Base-by-base conservation (phyloP, 2,329 filamentous ascomycete species). In the Ceratocystis alfenasii region DNA sequence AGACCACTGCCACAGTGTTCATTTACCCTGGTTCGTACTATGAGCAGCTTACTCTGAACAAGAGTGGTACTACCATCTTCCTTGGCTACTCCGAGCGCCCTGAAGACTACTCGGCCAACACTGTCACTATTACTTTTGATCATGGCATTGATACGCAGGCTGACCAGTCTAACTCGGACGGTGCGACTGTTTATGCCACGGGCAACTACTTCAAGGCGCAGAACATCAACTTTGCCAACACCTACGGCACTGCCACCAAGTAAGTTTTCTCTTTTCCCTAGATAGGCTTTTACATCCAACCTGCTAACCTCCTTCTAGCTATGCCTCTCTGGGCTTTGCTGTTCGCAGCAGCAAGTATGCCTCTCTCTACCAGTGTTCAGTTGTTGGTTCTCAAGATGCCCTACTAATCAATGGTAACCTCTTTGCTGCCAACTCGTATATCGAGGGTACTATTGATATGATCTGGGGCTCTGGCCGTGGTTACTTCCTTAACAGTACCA, bases 11-110 rank as follows among this genome's bases (percentile, higher is more conserved):
- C 68, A 70, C 74, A 6, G 73, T 74, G 63, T 74, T 75, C 70
- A 73, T 75, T 59, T 73, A 72, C 41, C 68, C 71, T 1, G 83
- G 83, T 2, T 84, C 80, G 20, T 86, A 85, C 75, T 75, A 74
- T 28, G 83, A 85, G 71, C 83, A 85, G 70, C 82, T 86, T 46
- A 80, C 80, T 67, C 77, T 86, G 22, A 72, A 77, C 5, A 71
- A 73, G 0, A 77, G 81, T 63, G 75, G 79, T 1, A 74, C 78
- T 22, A 74, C 85, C 45, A 79, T 80, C 25, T 78, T 85, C 68
- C 82, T 83, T 70, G 85, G 86, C 25, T 81, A 81, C 71, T 86
- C 85, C 1, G 72, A 74, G 41, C 77, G 81, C 68, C 80, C 80
- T 2, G 48, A 41, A 0, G 62, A 75, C n/a, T 87, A 86, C 72